Conservation (phyloP, 2,329 filamentous ascomycete genomes). For the Exophiala sp. region DNA sequence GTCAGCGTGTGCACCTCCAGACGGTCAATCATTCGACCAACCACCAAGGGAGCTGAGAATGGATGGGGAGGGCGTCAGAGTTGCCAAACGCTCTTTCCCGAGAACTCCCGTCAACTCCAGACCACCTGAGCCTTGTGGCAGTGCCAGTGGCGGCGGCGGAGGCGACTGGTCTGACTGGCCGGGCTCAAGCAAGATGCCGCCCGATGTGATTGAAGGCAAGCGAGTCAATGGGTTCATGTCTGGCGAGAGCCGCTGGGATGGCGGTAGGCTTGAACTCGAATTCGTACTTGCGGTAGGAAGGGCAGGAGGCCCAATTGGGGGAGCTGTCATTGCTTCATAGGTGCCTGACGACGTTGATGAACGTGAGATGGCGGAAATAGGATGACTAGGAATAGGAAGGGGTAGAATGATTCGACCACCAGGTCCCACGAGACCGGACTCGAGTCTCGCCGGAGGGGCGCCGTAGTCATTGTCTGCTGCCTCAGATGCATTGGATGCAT, state of each 20-base stretch:
- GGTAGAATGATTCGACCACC: slow-evolving; percentile 18
- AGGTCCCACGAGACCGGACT: slow-evolving; percentile 12
- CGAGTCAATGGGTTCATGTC: slow-evolving; percentile 16
- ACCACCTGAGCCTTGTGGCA: slow-evolving; percentile 2
- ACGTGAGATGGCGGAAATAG: slow-evolving; percentile 10
- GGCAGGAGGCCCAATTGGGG: not conserved
- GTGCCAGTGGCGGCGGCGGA: slow-evolving; percentile 3
- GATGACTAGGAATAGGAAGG: slow-evolving; percentile 18
- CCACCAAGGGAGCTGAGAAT: slow-evolving; percentile 18
- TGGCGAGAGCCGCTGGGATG: slow-evolving; percentile 18
- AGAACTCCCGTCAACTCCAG: slow-evolving; percentile 1
- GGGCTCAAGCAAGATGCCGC: slow-evolving; percentile 20
- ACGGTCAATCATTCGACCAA: slow-evolving; percentile 11
- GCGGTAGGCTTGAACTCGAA: slow-evolving; percentile 3
- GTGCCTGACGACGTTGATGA: slow-evolving; percentile 18
- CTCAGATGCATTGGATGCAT: slow-evolving; percentile 22
- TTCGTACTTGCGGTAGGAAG: not conserved
- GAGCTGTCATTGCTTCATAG: slow-evolving; percentile 11
- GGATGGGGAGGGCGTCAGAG: slow-evolving; percentile 15
- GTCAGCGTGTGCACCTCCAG: slow-evolving; percentile 16
- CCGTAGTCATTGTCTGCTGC: slow-evolving; percentile 17
- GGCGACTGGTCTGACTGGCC: slow-evolving; percentile 10
- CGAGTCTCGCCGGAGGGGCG: slow-evolving; percentile 8
- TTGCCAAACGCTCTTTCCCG: slow-evolving; percentile 16
- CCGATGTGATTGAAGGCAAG: slow-evolving; percentile 25